Evolutionary conservation across 2,329 filamentous ascomycete genomes (phyloP).

Genomic region (Epichloe glyceriae): DNA sequence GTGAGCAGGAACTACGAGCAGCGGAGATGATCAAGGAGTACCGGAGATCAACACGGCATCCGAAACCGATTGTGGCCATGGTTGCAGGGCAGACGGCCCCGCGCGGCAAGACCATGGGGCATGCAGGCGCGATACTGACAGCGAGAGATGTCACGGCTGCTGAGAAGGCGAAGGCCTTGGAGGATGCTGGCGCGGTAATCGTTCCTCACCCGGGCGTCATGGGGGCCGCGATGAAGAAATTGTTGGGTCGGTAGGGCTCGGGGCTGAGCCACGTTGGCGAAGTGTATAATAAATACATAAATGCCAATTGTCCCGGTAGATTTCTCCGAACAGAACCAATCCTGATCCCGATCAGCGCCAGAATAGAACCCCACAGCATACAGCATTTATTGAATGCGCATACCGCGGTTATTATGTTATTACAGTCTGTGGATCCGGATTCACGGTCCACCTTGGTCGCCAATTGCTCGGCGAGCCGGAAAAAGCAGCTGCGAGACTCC

Average conservation of each 20-base stretch:
- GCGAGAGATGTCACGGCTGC: constrained; percentile 18
- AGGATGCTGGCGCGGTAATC: constrained; percentile 22
- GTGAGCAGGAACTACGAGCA: constrained; percentile 55
- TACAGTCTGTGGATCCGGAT: too few species aligned
- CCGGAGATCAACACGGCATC: constrained; percentile 36
- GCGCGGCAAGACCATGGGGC: constrained; percentile 53
- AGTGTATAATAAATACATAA: too few species aligned
- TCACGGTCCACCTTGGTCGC: too few species aligned
- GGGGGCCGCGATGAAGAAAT: constrained; percentile 21
- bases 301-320: too few species aligned
- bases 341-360: too few species aligned
- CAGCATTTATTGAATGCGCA: too few species aligned
- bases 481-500: background rate
- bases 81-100: constrained; percentile 52
- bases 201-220: constrained; percentile 26
- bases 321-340: background rate
- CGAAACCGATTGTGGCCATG: constrained; percentile 52
- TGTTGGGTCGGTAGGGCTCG: constrained; percentile 15
- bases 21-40: constrained; percentile 62
- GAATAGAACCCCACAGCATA: too few species aligned
- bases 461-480: too few species aligned
- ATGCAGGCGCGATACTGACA: constrained; percentile 50
- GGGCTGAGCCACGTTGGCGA: too few species aligned
- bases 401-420: too few species aligned
- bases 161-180: constrained; percentile 21